These are phyloP conservation scores for Neurospora crassa DNA, from an alignment of 2,329 filamentous ascomycete genomes.

Conservation along the genomic window DNA sequence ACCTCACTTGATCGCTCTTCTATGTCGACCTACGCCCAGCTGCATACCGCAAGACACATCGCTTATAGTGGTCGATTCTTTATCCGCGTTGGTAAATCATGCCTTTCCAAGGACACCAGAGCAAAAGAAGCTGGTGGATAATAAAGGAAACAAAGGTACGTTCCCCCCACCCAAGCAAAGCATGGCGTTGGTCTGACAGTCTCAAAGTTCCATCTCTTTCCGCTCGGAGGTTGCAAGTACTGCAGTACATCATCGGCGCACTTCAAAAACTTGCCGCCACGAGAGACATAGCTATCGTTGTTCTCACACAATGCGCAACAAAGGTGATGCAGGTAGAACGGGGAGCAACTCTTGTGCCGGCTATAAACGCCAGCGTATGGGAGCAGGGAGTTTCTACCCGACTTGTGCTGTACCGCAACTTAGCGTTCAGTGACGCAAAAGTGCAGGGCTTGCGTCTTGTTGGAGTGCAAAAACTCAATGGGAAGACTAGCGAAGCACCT, in stretches of 20 bases:
- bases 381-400: conserved; percentile 66
- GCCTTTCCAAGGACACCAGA: conserved; percentile 58
- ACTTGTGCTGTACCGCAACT: conserved; percentile 68
- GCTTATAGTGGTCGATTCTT: conserved; percentile 67
- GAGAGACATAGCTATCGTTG: conserved; percentile 61
- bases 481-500: conserved; percentile 32
- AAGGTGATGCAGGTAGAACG: conserved; percentile 63
- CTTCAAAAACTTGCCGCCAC: conserved; percentile 68
- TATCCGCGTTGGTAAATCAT: conserved; percentile 67
- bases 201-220: conserved; percentile 10
- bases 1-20: conserved; percentile 63
- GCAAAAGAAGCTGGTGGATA: conserved; percentile 23
- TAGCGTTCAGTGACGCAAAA: conserved; percentile 30
- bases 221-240: conserved; percentile 32
- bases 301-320: conserved; percentile 76
- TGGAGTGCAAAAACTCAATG: conserved; percentile 56
- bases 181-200: conserved; percentile 6
- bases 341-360: conserved; percentile 62
- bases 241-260: conserved; percentile 57
- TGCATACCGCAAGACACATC: conserved; percentile 55
- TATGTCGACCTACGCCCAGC: conserved; percentile 54
- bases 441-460: conserved; percentile 49
- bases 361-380: conserved; percentile 69
- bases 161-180: background rate
- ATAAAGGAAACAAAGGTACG: conserved; percentile 32